Evolutionary conservation across 257 asterid genomes (phyloP).

Genomic region (Penstemon newberryi): DNA sequence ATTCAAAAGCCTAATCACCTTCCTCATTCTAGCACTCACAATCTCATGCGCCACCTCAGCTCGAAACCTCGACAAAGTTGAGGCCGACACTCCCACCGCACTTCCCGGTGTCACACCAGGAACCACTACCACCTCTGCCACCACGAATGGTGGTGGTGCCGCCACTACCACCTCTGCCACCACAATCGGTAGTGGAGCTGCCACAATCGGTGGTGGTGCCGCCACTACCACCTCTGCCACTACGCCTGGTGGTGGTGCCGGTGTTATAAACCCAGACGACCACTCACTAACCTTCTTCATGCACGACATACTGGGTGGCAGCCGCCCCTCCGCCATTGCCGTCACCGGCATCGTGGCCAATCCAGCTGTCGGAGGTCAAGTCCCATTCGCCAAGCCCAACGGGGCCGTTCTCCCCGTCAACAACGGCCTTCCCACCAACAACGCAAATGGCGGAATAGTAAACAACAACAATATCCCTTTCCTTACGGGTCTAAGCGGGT

Average conservation of each 20-base stretch:
- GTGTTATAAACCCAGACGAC: constrained; percentile 30
- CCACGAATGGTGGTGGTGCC: constrained; percentile 17
- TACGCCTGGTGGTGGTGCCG: background rate
- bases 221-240: constrained; percentile 13
- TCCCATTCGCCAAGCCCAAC: constrained; percentile 84
- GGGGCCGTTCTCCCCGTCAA: constrained; percentile 73
- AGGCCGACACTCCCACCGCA: background rate
- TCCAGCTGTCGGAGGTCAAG: constrained; percentile 74
- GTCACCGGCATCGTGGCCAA: constrained; percentile 81
- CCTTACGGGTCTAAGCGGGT: constrained; percentile 82
- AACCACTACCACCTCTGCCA: background rate
- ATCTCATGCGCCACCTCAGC: constrained; percentile 23
- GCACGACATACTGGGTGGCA: constrained; percentile 91
- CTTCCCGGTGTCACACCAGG: background rate
- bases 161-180: constrained; percentile 15
- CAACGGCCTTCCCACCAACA: constrained; percentile 65
- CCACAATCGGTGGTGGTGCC: background rate
- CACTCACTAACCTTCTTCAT: constrained; percentile 69
- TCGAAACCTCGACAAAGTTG: constrained; percentile 33
- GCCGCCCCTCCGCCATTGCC: constrained; percentile 78
- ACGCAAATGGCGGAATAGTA: constrained; percentile 60
- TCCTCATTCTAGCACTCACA: constrained; percentile 32
- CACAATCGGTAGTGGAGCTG: no score
- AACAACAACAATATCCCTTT: constrained; percentile 90
- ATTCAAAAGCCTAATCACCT: constrained; percentile 27